Evolutionary conservation across 495 filamentous ascomycete genomes (phyloP).

Genomic region (Penicillium simplicissimum): DNA sequence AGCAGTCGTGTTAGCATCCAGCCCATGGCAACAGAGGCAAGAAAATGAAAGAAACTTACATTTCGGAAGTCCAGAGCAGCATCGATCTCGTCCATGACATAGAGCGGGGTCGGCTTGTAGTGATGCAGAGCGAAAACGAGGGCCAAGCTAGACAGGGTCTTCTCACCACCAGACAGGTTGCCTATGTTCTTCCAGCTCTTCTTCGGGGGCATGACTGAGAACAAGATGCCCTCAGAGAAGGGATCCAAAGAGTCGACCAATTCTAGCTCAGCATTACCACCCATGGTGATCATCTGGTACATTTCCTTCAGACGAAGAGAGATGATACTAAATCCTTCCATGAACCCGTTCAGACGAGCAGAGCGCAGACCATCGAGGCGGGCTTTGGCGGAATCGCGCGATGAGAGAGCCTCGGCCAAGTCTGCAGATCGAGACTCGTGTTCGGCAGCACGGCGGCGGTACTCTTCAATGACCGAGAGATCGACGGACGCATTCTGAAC

Average conservation of each 20-base stretch:
- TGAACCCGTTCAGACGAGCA: conserved; percentile 90
- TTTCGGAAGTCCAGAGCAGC: conserved; percentile 97
- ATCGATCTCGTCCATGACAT: conserved; percentile 99
- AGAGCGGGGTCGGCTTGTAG: conserved; percentile 95
- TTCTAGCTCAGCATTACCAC: conserved; percentile 95
- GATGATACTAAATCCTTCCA: conserved; percentile 94
- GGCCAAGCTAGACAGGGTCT: conserved; percentile 91
- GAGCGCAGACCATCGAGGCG: conserved; percentile 88
- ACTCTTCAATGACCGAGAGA: conserved; percentile 87
- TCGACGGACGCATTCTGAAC: conserved; percentile 87
- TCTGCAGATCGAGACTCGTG: conserved; percentile 79
- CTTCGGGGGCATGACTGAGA: conserved; percentile 98
- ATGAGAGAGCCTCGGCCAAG: conserved; percentile 68
- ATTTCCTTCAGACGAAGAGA: conserved; percentile 97
- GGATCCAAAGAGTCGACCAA: conserved; percentile 94
- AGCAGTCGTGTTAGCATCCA: conserved; percentile 16
- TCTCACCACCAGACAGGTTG: conserved; percentile 93
- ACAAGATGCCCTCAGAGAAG: conserved; percentile 94
- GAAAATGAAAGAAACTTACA: conserved; percentile 54
- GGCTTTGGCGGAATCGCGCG: conserved; percentile 83
- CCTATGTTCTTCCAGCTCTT: conserved; percentile 99
- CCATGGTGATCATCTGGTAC: conserved; percentile 99
- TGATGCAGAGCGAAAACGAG: conserved; percentile 97
- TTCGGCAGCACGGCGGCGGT: conserved; percentile 86
- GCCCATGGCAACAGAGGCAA: not conserved